Conservation (phyloP, 2,329 filamentous ascomycete species). For the Botrytis cinerea region DNA sequence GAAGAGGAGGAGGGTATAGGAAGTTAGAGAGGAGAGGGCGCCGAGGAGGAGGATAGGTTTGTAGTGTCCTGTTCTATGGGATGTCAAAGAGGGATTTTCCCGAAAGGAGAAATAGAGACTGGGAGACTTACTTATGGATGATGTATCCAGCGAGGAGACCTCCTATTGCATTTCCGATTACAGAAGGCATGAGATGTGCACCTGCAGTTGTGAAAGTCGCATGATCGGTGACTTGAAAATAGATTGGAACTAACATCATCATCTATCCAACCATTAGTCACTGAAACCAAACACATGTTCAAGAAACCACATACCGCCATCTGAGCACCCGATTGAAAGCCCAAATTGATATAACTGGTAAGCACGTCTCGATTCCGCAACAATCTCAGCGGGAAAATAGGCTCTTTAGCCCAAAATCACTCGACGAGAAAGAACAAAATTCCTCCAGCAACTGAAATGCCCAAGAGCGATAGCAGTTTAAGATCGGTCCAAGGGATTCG, state of each 20-base stretch:
- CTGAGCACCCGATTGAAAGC: constrained; percentile 58
- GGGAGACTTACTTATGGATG: constrained; percentile 37
- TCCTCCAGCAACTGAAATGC: constrained; percentile 33
- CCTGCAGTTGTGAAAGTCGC: constrained; percentile 60
- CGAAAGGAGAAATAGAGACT: background rate
- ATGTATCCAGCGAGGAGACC: constrained; percentile 57
- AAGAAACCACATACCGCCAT: constrained; percentile 46
- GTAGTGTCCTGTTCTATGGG: constrained; percentile 56
- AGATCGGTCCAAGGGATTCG: constrained; percentile 44
- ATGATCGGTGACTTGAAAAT: constrained; percentile 65
- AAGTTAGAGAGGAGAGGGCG: constrained; percentile 50
- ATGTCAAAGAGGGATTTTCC: background rate
- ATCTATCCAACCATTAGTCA: constrained; percentile 42
- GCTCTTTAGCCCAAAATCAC: constrained; percentile 50
- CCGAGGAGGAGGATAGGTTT: constrained; percentile 56
- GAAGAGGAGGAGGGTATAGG: constrained; percentile 55
- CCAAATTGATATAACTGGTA: constrained; percentile 53
- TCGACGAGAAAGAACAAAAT: constrained; percentile 30
- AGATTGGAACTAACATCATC: constrained; percentile 67
- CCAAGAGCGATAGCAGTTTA: constrained; percentile 41
- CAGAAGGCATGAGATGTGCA: constrained; percentile 64
- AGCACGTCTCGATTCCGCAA: constrained; percentile 54
- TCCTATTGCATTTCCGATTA: constrained; percentile 66
- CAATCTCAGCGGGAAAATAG: constrained; percentile 59
- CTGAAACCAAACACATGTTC: background rate